A percentile compares a stretch with the other conserved stretches of the same genome.
These are phyloP conservation scores for Ustilago xerochloae DNA, from an alignment of 1,284 basidiomycete species.

Conservation along the genomic window DNA sequence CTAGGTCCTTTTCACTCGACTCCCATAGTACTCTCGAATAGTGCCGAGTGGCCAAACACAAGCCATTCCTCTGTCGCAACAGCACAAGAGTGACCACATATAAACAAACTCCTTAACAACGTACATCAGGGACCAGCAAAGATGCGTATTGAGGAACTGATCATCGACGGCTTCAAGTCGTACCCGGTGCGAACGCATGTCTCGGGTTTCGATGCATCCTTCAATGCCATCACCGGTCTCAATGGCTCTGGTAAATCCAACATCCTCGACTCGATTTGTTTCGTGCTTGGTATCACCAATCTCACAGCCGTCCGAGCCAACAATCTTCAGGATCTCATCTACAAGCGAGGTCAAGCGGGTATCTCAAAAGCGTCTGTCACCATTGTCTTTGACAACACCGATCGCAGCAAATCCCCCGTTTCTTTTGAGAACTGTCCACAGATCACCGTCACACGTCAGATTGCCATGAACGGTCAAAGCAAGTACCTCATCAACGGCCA, in stretches of 20 bases:
- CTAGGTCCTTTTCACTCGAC: no score
- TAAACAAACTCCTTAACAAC: no score
- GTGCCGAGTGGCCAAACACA: no score
- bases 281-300: constrained; percentile 67
- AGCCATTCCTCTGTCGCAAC: no score
- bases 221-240: constrained; percentile 96
- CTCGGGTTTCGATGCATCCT: constrained; percentile 92
- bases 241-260: constrained; percentile 78
- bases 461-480: constrained; percentile 93
- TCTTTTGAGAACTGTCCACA: constrained; percentile 85
- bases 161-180: constrained; percentile 71
- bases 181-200: constrained; percentile 95
- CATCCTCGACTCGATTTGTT: constrained; percentile 68
- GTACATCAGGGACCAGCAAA: constrained; percentile 3
- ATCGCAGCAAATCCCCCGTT: constrained; percentile 84
- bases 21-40: no score
- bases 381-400: constrained; percentile 99
- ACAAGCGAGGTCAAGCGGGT: constrained; percentile 96
- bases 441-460: constrained; percentile 96
- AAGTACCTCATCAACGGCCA: constrained; percentile 98
- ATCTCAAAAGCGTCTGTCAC: constrained; percentile 97
- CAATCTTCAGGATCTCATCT: constrained; percentile 97
- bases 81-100: no score
- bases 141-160: constrained; percentile 70
- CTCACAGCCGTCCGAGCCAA: constrained; percentile 78